These are phyloP conservation scores for Pogostemon cablin DNA, from an alignment of 257 asterid species.

Conservation along the genomic window DNA sequence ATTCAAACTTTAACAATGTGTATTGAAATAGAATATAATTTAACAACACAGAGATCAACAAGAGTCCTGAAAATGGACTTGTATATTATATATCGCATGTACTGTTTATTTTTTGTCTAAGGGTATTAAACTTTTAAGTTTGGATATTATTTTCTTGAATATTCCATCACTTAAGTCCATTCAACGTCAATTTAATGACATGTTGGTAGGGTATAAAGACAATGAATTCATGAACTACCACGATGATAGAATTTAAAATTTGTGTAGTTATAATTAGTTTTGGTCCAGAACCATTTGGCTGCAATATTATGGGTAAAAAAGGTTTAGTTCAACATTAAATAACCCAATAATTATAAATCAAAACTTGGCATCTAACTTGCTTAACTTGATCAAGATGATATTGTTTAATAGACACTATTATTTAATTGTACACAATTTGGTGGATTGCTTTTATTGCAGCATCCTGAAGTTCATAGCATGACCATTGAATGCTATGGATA, in stretches of 20 bases:
- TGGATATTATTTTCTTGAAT: not conserved
- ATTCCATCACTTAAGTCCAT: not conserved
- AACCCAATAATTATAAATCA: not conserved
- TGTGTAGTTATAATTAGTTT: not conserved
- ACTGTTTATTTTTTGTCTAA: too few relatives aligned
- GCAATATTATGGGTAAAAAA: not conserved
- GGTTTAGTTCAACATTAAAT: not conserved
- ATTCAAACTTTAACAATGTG: too few relatives aligned
- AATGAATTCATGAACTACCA: not conserved
- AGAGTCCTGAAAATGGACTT: too few relatives aligned
- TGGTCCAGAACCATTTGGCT: not conserved
- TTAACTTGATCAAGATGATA: not conserved
- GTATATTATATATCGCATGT: too few relatives aligned
- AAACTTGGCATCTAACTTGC: not conserved
- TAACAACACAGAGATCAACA: too few relatives aligned
- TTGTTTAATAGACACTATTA: not conserved
- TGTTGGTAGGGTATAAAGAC: not conserved
- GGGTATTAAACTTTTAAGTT: too few relatives aligned
- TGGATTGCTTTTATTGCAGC: not conserved
- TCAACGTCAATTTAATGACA: too few relatives aligned
- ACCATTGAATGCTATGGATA: not conserved
- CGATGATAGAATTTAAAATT: not conserved
- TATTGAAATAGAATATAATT: too few relatives aligned
- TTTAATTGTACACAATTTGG: not conserved
- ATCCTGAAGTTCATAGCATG: not conserved